phyloP scores from a whole-genome alignment of 2,329 filamentous ascomycete genomes.

The Rhexocercosporidium sp. region DNA sequence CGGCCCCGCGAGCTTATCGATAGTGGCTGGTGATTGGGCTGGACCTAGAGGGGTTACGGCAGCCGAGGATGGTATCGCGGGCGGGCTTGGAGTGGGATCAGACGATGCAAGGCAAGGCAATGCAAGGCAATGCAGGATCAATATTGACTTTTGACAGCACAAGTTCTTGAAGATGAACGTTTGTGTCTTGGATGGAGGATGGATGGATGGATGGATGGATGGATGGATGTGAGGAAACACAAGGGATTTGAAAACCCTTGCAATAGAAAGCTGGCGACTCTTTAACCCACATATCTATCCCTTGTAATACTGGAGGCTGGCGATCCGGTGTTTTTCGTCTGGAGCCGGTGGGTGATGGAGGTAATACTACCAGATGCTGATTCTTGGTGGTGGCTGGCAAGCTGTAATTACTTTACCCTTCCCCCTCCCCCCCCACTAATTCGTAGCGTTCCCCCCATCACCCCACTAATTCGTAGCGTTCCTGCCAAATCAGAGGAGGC shows the following conservation, averaged over 20 bases:
- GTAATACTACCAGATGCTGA: too few relatives aligned
- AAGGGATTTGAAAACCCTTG: not conserved
- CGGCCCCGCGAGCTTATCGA: conserved; percentile 6
- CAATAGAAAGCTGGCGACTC: not conserved
- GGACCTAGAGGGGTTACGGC: not conserved
- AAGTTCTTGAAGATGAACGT: not conserved
- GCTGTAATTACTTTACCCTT: too few relatives aligned
- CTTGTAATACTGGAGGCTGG: not conserved
- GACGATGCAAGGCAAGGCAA: not conserved
- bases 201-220: not conserved
- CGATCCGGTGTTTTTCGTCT: not conserved
- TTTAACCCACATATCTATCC: not conserved
- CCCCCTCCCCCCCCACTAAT: too few relatives aligned
- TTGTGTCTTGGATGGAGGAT: not conserved
- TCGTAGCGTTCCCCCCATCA: not conserved
- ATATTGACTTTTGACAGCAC: conserved; percentile 9
- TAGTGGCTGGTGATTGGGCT: not conserved
- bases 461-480: not conserved
- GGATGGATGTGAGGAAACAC: not conserved
- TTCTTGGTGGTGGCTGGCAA: not conserved
- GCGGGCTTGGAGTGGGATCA: conserved; percentile 3
- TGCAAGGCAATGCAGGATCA: too few relatives aligned
- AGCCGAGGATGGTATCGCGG: too few relatives aligned
- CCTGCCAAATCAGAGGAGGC: not conserved
- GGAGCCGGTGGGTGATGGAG: too few relatives aligned